A percentile compares a stretch with the other conserved stretches of the same genome.
These are phyloP conservation scores for Aureobasidium subglaciale DNA, from an alignment of 2,329 filamentous ascomycete species.

Conservation along the genomic window DNA sequence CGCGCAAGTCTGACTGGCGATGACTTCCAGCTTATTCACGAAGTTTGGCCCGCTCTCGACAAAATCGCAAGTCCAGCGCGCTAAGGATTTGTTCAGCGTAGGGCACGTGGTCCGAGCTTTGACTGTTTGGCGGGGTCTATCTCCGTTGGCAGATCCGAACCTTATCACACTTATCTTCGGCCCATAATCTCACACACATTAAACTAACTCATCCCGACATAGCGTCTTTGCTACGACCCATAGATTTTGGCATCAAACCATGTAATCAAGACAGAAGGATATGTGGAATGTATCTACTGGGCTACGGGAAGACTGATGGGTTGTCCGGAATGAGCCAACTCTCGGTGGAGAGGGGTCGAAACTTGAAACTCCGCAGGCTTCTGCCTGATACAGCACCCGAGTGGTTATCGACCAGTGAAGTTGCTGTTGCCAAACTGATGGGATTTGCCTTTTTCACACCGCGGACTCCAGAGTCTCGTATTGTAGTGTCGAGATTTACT, in stretches of 20 bases:
- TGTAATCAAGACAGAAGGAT: no score
- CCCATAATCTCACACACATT: background rate
- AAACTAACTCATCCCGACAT: background rate
- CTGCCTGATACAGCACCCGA: slow-evolving; percentile 5
- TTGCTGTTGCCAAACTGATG: no score
- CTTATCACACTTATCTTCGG: background rate
- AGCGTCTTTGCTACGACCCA: background rate
- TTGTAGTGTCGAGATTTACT: no score
- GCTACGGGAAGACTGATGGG: no score
- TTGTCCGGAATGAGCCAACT: background rate
- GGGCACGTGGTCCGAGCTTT: background rate
- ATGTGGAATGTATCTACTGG: no score
- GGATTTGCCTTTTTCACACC: no score
- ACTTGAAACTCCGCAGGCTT: background rate
- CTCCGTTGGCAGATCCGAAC: background rate
- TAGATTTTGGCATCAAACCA: background rate
- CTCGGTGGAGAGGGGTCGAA: background rate
- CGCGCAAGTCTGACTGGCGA: background rate
- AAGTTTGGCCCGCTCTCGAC: background rate
- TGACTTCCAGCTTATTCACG: background rate
- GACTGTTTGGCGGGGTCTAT: background rate
- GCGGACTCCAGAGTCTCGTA: no score
- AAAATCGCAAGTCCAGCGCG: slow-evolving; percentile 4
- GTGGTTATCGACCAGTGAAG: background rate
- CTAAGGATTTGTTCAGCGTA: slow-evolving; percentile 4